Base-by-base conservation (phyloP, 768 basidiomycete genomes). In the Cantharellus cinnabarinus region DNA sequence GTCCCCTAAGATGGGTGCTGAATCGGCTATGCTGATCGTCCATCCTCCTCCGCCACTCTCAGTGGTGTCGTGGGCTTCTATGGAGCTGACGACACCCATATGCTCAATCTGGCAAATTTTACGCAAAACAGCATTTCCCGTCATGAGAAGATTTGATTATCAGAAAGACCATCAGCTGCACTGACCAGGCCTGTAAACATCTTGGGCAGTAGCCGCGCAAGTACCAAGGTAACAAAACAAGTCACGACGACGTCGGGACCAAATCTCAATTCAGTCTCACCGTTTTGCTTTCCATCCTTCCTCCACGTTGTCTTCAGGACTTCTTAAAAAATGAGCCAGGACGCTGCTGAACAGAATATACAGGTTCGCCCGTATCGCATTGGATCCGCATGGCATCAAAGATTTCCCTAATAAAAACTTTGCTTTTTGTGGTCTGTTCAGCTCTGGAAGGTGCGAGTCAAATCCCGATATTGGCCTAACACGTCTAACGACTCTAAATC, bases 301-400 rank as follows among this genome's bases (percentile, higher is more conserved):
- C 29, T 1, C 29, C 44, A 29, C 29, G 44, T 29, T 10, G 44
- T 29, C 10, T 29, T 10, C 10, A 48, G 10, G 10, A 10, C 44
- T 29, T 48, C 29, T 29, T 48, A 10, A 10, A 29, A 10, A 10
- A 59, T 60, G 59, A 60, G 59, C 38, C 58, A 59, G 58, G 68
- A 69, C 57, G 60, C 62, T 4, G 89, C 89, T 69, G 89, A 93
- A 74, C 87, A 90, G 74, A 93, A 91, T 70, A 93, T 91, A 68
- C 87, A 89, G 77, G 87, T 91, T 82, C 86, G n/a, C 59, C 52
- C 52, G 37, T 14, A 4, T 50, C 34, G n/a, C 38, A 14, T 10
- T 54, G 7, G 7, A 34, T 54, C 7, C 34, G 7, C 7, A 54
- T 54, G 4, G n/a, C 34, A 15, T 34, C 39, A 14, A 2, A 7